Percentiles rank a stretch among this genome's conserved stretches.
These are phyloP conservation scores for Fomitopsis pinicola DNA, from an alignment of 1,284 basidiomycete species.

Conservation along the genomic window DNA sequence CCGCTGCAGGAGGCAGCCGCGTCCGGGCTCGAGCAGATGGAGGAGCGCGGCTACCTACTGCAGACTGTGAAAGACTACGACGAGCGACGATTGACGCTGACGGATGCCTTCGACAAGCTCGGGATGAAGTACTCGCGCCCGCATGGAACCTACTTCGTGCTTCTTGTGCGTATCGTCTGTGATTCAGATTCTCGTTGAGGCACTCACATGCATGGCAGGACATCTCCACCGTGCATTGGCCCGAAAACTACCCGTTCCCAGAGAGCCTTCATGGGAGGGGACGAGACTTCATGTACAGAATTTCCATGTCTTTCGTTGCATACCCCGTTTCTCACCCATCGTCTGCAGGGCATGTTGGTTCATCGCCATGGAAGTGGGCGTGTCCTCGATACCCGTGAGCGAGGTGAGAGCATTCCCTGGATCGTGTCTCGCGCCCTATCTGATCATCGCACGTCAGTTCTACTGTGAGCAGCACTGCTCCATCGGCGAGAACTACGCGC, in stretches of 20 bases:
- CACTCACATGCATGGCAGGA: conserved; percentile 48
- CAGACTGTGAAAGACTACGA: conserved; percentile 78
- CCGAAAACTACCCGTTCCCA: conserved; percentile 83
- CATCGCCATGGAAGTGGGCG: conserved; percentile 82
- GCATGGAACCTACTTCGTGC: conserved; percentile 86
- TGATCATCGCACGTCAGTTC: conserved; percentile 51
- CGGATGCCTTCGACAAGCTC: conserved; percentile 77
- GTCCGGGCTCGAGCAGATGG: conserved; percentile 77
- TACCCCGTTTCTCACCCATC: conserved; percentile 4
- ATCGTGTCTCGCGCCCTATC: neutral
- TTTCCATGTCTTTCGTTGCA: conserved; percentile 13
- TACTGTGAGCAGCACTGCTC: conserved; percentile 81
- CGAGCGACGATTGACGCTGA: conserved; percentile 74
- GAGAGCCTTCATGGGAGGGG: conserved; percentile 74
- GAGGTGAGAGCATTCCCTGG: conserved; percentile 53
- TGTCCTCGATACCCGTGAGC: conserved; percentile 91
- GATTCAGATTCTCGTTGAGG: neutral
- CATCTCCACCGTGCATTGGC: conserved; percentile 77
- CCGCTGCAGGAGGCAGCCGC: conserved; percentile 92
- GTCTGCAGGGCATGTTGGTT: conserved; percentile 79
- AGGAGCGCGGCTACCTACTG: conserved; percentile 74
- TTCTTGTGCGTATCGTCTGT: conserved; percentile 54
- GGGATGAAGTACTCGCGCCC: conserved; percentile 87
- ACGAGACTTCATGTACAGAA: conserved; percentile 77
- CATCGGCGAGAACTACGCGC: conserved; percentile 83